Evolutionary conservation across 805 yeast species (phyloP).

Genomic region (Blastobotrys muscicola): DNA sequence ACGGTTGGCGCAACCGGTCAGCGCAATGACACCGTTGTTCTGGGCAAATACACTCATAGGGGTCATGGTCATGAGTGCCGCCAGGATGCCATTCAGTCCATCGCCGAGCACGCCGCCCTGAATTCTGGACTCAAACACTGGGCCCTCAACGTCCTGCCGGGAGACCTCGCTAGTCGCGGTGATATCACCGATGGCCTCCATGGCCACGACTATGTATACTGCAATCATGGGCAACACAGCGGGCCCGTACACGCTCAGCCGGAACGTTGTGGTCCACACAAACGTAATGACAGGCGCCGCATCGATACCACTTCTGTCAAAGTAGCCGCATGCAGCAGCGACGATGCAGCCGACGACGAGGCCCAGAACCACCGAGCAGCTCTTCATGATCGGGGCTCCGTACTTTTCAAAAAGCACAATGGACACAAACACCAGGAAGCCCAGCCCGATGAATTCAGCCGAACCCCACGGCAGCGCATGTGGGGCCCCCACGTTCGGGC

Average conservation of each 20-base stretch:
- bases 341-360: constrained; percentile 82
- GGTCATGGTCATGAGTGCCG: constrained; percentile 75
- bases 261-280: constrained; percentile 82
- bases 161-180: constrained; percentile 93
- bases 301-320: constrained; percentile 45
- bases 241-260: constrained; percentile 69
- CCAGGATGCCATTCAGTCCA: constrained; percentile 68
- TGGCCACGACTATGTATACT: constrained; percentile 69
- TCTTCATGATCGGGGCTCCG: constrained; percentile 92
- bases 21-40: constrained; percentile 88
- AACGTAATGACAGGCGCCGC: constrained; percentile 77
- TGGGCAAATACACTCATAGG: constrained; percentile 92
- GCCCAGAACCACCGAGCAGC: constrained; percentile 86
- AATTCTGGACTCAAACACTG: constrained; percentile 67
- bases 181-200: constrained; percentile 93
- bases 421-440: constrained; percentile 68
- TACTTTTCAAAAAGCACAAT: constrained; percentile 73
- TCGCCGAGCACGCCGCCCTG: constrained; percentile 93
- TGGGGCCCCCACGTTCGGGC: constrained; percentile 44
- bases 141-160: constrained; percentile 75
- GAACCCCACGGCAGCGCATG: constrained; percentile 69
- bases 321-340: constrained; percentile 85
- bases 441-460: constrained; percentile 78
- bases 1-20: constrained; percentile 87
- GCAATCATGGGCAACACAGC: constrained; percentile 79